Percentiles rank a stretch among this genome's conserved stretches.
phyloP scores from a whole-genome alignment of 2,329 filamentous ascomycete genomes.

The Clonostachys rhizophaga region DNA sequence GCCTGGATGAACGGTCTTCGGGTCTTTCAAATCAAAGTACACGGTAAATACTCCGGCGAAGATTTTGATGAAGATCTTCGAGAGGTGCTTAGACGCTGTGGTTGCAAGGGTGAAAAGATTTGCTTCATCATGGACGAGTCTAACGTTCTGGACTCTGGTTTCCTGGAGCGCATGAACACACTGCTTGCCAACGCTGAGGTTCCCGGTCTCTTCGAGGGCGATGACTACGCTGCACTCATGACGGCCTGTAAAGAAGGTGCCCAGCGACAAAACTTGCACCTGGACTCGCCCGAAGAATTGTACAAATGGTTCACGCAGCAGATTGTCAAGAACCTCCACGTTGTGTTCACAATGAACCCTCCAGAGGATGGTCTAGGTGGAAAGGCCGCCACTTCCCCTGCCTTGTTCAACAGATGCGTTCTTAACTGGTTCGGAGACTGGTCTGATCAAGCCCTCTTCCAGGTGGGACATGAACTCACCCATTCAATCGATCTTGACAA shows the following conservation, averaged over 20 bases:
- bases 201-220: constrained; percentile 96
- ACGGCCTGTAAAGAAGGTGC: constrained; percentile 98
- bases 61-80: constrained; percentile 98
- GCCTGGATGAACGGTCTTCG: constrained; percentile 99
- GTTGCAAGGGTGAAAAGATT: constrained; percentile 98
- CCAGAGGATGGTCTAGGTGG: constrained; percentile 92
- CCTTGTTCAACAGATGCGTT: constrained; percentile 98
- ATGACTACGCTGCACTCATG: constrained; percentile 97
- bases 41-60: constrained; percentile 95
- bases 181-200: constrained; percentile 98
- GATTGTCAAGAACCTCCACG: constrained; percentile 97
- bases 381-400: constrained; percentile 95
- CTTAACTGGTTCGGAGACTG: constrained; percentile 99
- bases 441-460: constrained; percentile 98
- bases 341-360: constrained; percentile 99
- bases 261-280: constrained; percentile 87
- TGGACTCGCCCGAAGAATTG: constrained; percentile 98
- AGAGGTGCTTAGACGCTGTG: constrained; percentile 86
- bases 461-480: constrained; percentile 92
- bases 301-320: constrained; percentile 99
- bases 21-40: constrained; percentile 99
- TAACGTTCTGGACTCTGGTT: constrained; percentile 96
- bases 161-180: constrained; percentile 99
- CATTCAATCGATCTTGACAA: constrained; percentile 94
- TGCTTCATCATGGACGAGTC: constrained; percentile 99